Conservation (phyloP, 305 asterid species). For the Solanum aculeatissimum region DNA sequence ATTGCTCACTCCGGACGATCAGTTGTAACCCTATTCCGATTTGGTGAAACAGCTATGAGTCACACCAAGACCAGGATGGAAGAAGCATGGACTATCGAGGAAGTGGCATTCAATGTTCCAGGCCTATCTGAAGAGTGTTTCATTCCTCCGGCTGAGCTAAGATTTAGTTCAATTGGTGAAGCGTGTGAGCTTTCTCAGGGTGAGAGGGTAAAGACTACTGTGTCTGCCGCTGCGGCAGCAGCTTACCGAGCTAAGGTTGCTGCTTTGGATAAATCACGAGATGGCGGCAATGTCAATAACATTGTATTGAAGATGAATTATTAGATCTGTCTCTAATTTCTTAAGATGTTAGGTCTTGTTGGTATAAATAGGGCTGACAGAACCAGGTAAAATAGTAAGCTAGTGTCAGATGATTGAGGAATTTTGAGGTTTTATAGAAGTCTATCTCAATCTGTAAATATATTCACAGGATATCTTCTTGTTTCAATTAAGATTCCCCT, state of each 20-base stretch:
- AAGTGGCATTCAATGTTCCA: slow-evolving; percentile 84
- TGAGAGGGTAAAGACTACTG: slow-evolving; percentile 32
- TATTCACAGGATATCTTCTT: slow-evolving; percentile 22
- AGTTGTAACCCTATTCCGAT: slow-evolving; percentile 74
- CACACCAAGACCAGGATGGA: slow-evolving; percentile 91
- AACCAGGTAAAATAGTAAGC: slow-evolving; percentile 15
- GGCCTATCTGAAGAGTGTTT: slow-evolving; percentile 72
- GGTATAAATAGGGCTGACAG: slow-evolving; percentile 29
- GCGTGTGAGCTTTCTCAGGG: slow-evolving; percentile 47
- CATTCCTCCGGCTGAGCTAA: slow-evolving; percentile 74
- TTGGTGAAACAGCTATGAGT: slow-evolving; percentile 89
- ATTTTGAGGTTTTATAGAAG: slow-evolving; percentile 18
- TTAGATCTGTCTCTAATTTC: slow-evolving; percentile 5
- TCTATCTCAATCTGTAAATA: slow-evolving; percentile 41
- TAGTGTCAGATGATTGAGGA: slow-evolving; percentile 16
- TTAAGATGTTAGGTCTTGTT: slow-evolving; percentile 14
- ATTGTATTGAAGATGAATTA: slow-evolving; percentile 38
- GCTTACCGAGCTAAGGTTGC: slow-evolving; percentile 47
- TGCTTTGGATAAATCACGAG: slow-evolving; percentile 30
- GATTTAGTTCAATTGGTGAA: slow-evolving; percentile 38
- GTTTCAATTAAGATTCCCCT: background rate
- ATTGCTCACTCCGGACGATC: slow-evolving; percentile 91
- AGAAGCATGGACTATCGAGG: slow-evolving; percentile 82
- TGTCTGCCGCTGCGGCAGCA: slow-evolving; percentile 34
- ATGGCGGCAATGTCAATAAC: slow-evolving; percentile 18